Evolutionary conservation across 768 basidiomycete species (phyloP), one percentile per base, ranked within the genome.

Genomic region (Xerocomus potaroensis): DNA sequence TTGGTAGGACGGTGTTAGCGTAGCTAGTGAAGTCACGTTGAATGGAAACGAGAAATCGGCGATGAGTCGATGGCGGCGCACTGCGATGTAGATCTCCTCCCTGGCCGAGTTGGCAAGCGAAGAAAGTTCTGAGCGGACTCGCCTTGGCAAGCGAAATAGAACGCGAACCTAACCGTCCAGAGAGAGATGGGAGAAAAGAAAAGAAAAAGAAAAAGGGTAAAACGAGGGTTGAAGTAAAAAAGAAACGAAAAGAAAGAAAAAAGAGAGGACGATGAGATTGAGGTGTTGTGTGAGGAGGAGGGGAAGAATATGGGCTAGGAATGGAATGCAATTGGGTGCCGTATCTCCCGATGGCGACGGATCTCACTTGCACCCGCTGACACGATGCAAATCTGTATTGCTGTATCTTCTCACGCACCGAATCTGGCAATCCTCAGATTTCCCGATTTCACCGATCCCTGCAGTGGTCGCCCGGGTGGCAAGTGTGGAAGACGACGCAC

Each of bases 311-410:
- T 33, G 34, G 32, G 3, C 39, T 44, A 37, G 43, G 56, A 47
- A 49, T 51, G 45, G 55, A 44, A 54, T 42, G 34, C 71, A 75
- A 72, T 72, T 64, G 26, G 26, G 67, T 63, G 62, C 59, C 69
- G 67, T 77, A 79, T 80, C 78, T 77, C 75, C 80, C 82, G 80
- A 83, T 82, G 79, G 65, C 72, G 69, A 69, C 77, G 78, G 80
- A 82, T 62, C 60, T 62, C 60, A 61, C 60, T 63, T 61, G 55
- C 50, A 52, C 54, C 53, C 61, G 58, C 45, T 57, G 52, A 51
- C 58, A 63, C 58, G 56, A 63, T 61, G 61, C 58, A 63, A 63
- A 63, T 62, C 61, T 63, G 49, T 46, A 21, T 24, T 8, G 43
- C n/a, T 42, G 33, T 57, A 61, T 61, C 58, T 61, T 63, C 60